Conservation (phyloP, 208 protist species). For the Acanthamoeba culbertsoni region DNA sequence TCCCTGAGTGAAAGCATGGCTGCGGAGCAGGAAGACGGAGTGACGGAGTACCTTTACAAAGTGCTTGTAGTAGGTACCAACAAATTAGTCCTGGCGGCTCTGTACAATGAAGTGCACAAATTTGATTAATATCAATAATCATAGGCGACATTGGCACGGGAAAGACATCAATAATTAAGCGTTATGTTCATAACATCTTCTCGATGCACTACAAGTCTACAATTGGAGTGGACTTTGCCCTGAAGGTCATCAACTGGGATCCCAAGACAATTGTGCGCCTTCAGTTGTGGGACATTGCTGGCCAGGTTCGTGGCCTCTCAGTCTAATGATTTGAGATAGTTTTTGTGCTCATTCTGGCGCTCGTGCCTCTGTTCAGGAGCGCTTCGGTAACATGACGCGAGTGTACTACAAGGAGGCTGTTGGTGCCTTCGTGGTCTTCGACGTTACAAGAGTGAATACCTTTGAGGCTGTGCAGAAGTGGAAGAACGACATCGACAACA, state of each 20-base stretch:
- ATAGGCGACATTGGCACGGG: constrained; percentile 84
- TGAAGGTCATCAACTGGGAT: constrained; percentile 80
- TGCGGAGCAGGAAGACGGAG: too few species aligned
- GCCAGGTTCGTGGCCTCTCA: neutral
- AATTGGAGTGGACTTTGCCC: constrained; percentile 83
- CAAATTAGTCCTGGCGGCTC: too few species aligned
- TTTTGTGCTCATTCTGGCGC: neutral
- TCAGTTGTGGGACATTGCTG: constrained; percentile 75
- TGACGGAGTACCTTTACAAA: constrained; percentile 73
- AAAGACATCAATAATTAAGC: constrained; percentile 82
- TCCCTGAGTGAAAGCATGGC: too few species aligned
- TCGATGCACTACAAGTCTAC: neutral
- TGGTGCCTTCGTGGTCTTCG: neutral
- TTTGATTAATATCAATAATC: too few species aligned
- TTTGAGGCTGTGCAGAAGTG: neutral
- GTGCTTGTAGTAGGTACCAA: constrained; percentile 76
- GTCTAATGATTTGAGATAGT: neutral
- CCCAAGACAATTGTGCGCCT: constrained; percentile 26
- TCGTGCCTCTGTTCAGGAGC: neutral
- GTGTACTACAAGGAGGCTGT: neutral
- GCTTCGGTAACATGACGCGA: neutral
- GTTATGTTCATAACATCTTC: constrained; percentile 68
- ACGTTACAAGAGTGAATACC: neutral
- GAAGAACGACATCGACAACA: neutral
- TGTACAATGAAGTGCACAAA: too few species aligned